Conservation (phyloP, 2,329 filamentous ascomycete species). For the Xylariaceae sp. region DNA sequence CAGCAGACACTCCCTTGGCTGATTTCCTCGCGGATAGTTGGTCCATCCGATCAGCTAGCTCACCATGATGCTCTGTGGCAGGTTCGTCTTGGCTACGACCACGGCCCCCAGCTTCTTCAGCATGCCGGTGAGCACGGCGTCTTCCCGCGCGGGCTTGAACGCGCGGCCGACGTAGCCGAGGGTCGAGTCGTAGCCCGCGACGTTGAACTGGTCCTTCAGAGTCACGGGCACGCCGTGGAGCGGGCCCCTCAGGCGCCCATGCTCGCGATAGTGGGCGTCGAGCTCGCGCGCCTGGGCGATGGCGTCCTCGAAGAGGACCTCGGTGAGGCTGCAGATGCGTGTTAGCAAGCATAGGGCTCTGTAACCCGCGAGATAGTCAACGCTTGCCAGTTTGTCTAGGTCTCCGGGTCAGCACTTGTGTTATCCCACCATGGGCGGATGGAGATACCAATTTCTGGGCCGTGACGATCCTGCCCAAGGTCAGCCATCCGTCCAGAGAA, state of each 20-base stretch:
- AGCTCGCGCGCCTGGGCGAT: conserved; percentile 15
- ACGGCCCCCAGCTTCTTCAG: conserved; percentile 42
- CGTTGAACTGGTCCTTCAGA: conserved; percentile 55
- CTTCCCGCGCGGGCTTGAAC: conserved; percentile 38
- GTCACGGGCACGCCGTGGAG: conserved; percentile 20
- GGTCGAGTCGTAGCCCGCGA: conserved; percentile 49
- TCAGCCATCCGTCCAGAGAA: background rate
- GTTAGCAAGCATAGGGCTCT: conserved; percentile 3
- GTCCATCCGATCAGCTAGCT: conserved; percentile 1
- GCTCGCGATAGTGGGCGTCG: conserved; percentile 9
- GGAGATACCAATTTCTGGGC: too few species aligned
- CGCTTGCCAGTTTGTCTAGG: conserved; percentile 14
- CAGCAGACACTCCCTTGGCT: conserved; percentile 32
- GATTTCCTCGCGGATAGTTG: conserved; percentile 29
- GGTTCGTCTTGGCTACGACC: conserved; percentile 44
- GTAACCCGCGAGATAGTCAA: background rate
- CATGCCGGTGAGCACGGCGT: conserved; percentile 42
- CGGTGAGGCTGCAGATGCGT: conserved; percentile 14
- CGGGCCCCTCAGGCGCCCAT: conserved; percentile 11
- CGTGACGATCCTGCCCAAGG: too few species aligned
- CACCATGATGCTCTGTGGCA: conserved; percentile 25
- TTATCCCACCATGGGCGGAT: too few species aligned
- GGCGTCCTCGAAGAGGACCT: conserved; percentile 19
- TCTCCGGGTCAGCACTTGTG: background rate
- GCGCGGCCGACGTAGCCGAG: conserved; percentile 49